Evolutionary conservation across 192 early-diverging fungal species (phyloP), one percentile per base, ranked within the genome.

Genomic region (Coemansia sp.): DNA sequence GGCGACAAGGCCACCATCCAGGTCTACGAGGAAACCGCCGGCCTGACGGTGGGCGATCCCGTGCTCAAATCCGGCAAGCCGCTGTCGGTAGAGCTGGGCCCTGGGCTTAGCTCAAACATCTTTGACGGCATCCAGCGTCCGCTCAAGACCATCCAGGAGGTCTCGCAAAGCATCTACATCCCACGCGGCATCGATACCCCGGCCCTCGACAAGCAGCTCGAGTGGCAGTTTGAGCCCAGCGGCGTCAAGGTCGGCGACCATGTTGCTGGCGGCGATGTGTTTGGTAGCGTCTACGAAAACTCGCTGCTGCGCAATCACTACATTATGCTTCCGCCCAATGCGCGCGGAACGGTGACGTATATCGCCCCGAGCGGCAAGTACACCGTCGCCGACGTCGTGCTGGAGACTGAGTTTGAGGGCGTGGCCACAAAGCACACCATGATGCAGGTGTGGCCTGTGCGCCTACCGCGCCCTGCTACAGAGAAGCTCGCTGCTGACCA

Each of bases 71-170:
- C 97, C 32, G 94, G 97, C 53, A 95, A 96, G 74, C 97, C 97
- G 23, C 77, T 99, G 48, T 98, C 95, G 1, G 95, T 96, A 40
- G 97, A 99, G 72, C 84, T 99, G 30, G 97, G 97, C 9, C 97
- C 97, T 58, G 97, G 95, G 78, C 84, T 74, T 30, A 65, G 66
- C 51, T 83, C 84, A 55, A 97, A 95, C 80, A 99, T 97, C 53
- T 99, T 90, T 68, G 97, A 99, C 60, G 97, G 97, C 63, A 99
- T 99, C 70, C 97, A 99, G 73, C 87, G 97, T 57, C 97, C 97
- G 20, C 80, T 99, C 47, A 91, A 93, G 85, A 82, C 85, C 19
- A 97, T 99, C 70, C 92, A 92, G 63, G 90, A 97, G 52, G 61
- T 85, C 2, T 93, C 94, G 17, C 73, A 91, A 65, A 92, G 91